A percentile compares a stretch with the other conserved stretches of the same genome.
phyloP scores from a whole-genome alignment of 441 rosid species.

The Dalechampia spathulata region DNA sequence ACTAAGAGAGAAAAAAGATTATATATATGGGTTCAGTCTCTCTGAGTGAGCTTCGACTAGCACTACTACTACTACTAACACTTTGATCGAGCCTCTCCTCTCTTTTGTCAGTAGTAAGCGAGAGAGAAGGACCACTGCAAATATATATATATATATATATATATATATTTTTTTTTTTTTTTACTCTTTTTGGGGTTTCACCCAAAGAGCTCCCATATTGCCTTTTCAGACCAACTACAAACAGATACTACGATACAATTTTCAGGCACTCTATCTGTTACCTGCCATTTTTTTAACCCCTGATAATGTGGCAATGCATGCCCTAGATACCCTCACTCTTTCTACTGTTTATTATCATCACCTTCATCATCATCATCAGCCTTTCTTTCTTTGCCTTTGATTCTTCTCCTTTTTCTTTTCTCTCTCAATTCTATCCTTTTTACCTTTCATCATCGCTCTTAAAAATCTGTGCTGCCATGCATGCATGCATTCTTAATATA shows the following conservation, averaged over 20 bases:
- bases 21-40: too few relatives aligned
- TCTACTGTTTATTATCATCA: not conserved
- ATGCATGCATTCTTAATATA: not conserved
- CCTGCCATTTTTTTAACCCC: slow-evolving; percentile 5
- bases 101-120: slow-evolving; percentile 23
- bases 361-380: slow-evolving; percentile 1
- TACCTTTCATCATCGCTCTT: not conserved
- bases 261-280: not conserved
- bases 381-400: not conserved
- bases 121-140: slow-evolving; percentile 24
- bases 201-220: slow-evolving; percentile 25
- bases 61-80: slow-evolving; percentile 24
- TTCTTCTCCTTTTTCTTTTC: not conserved
- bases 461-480: slow-evolving; percentile 3
- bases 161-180: not conserved
- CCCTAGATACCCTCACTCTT: too few relatives aligned
- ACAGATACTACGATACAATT: slow-evolving; percentile 16
- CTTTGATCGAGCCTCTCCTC: slow-evolving; percentile 24
- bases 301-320: slow-evolving; percentile 1
- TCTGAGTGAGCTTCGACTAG: slow-evolving; percentile 24
- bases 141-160: too few relatives aligned
- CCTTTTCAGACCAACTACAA: slow-evolving; percentile 28
- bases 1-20: not conserved
- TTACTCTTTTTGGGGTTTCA: slow-evolving; percentile 41
- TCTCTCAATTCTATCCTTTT: not conserved